Evolutionary conservation across 1,139 yeast species (phyloP).

Genomic region (Suhomyces anneliseae): DNA sequence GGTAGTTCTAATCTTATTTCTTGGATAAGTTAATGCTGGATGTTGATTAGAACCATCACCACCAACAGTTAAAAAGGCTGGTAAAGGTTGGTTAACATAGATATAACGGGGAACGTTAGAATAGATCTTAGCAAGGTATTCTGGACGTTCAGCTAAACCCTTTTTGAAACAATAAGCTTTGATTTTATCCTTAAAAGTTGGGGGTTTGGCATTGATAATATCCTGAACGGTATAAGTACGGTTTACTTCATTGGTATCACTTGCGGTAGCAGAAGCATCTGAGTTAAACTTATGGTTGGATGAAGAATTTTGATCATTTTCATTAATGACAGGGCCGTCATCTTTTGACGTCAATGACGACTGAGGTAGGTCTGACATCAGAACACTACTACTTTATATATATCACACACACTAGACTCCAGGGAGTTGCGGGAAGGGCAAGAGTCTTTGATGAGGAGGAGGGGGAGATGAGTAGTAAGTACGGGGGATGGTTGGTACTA

Average conservation of each 20-base stretch:
- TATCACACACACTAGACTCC: no score
- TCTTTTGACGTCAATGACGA: slow-evolving; percentile 8
- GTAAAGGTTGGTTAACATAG: slow-evolving; percentile 40
- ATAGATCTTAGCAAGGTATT: slow-evolving; percentile 37
- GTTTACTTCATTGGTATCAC: slow-evolving; percentile 2
- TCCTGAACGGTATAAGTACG: slow-evolving; percentile 17
- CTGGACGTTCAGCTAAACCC: slow-evolving; percentile 37
- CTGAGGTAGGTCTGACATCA: slow-evolving; percentile 7
- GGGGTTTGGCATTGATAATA: slow-evolving; percentile 30
- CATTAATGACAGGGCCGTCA: slow-evolving; percentile 1
- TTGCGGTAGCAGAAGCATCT: neutral
- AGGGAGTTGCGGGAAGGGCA: no score
- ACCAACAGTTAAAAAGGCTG: slow-evolving; percentile 24
- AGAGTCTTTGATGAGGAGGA: neutral
- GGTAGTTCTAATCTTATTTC: slow-evolving; percentile 94
- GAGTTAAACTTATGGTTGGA: slow-evolving; percentile 3
- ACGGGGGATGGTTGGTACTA: neutral
- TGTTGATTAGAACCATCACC: slow-evolving; percentile 15
- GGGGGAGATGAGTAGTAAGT: neutral
- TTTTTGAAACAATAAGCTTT: slow-evolving; percentile 30
- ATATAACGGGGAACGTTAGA: slow-evolving; percentile 36
- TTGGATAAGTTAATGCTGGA: slow-evolving; percentile 60
- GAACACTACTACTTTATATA: no score
- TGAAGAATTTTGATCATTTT: slow-evolving; percentile 4
- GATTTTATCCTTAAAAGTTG: slow-evolving; percentile 30